These are phyloP conservation scores for Leccinum variabile DNA, from an alignment of 1,284 basidiomycete species.

Conservation along the genomic window DNA sequence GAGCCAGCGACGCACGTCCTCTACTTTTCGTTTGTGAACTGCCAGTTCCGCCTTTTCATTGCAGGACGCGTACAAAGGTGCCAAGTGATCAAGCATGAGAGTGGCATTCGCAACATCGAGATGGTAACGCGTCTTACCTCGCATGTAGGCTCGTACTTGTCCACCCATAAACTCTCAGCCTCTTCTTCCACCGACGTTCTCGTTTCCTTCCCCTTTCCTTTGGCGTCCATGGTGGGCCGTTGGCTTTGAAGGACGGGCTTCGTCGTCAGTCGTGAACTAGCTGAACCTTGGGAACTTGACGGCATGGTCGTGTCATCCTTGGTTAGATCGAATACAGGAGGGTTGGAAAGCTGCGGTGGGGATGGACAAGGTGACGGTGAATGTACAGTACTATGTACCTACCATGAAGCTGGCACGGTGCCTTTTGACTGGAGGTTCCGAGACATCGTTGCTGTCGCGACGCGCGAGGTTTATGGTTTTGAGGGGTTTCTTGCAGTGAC, in stretches of 20 bases:
- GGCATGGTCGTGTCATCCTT: slow-evolving; percentile 16
- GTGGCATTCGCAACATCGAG: slow-evolving; percentile 1
- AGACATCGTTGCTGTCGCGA: slow-evolving; percentile 19
- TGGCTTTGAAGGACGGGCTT: slow-evolving; percentile 6
- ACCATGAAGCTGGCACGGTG: slow-evolving; percentile 34
- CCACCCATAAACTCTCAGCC: slow-evolving; percentile 72
- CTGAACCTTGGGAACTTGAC: slow-evolving; percentile 14
- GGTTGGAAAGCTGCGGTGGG: slow-evolving; percentile 35
- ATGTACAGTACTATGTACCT: slow-evolving; percentile 1
- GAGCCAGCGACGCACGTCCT: slow-evolving; percentile 85
- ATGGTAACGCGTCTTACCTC: slow-evolving; percentile 49
- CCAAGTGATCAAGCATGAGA: not conserved
- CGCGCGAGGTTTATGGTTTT: slow-evolving; percentile 41
- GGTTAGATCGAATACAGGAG: slow-evolving; percentile 38
- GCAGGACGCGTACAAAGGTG: not conserved
- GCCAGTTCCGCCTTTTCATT: slow-evolving; percentile 71
- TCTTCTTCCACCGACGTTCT: slow-evolving; percentile 1
- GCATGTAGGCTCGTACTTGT: slow-evolving; percentile 66
- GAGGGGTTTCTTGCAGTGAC: slow-evolving; percentile 26
- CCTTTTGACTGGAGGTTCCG: slow-evolving; percentile 35
- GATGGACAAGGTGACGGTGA: not conserved
- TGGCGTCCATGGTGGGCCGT: slow-evolving; percentile 27
- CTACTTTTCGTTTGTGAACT: slow-evolving; percentile 86
- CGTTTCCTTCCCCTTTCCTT: slow-evolving; percentile 49
- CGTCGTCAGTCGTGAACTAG: not conserved